Base-by-base conservation (phyloP, 441 rosid species). In the Populus hybrid region DNA sequence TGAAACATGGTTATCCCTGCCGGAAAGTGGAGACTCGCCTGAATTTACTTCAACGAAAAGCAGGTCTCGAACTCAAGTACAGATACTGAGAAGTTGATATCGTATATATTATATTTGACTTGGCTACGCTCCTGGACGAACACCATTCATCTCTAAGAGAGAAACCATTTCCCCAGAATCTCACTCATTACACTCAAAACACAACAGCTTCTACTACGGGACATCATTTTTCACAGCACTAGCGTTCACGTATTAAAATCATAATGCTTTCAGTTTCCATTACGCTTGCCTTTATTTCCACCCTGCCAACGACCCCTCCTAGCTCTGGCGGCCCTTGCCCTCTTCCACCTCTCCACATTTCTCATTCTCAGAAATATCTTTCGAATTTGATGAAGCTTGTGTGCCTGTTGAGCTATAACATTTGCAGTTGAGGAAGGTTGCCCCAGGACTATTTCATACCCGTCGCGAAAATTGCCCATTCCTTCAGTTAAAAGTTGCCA, bases 401-500 rank as follows among this genome's bases (percentile, higher is more conserved):
- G 89, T n/a, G 98, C 87, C 83, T 93, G 98, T 67, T 90, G 92
- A 26, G 91, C 42, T 67, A 95, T 91, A 38, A 92, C 65, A 77
- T 90, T 87, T 6, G 86, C 86, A 0, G 98, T 93, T 0, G 99
- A 92, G 10, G 97, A 82, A 78, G 84, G 79, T 81, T 93, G 75
- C 32, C 73, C 79, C 50, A 90, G 71, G 72, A 88, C 78, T 21
- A 91, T 81, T 81, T 89, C 91, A 5, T 90, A 91, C 8, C 95
- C 95, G 38, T 91, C 95, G 28, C 85, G 77, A 70, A 83, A 88
- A 11, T 85, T 82, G 79, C 86, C 91, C 91, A 91, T 86, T 67
- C 91, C 95, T 70, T 86, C 89, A 0, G 88, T 77, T n/a, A 87
- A 78, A 67, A 91, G 95, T 68, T 91, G 95, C 95, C 95, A 91